These are phyloP conservation scores for Carpinus viminea DNA, from an alignment of 306 rosid genomes.

Conservation along the genomic window DNA sequence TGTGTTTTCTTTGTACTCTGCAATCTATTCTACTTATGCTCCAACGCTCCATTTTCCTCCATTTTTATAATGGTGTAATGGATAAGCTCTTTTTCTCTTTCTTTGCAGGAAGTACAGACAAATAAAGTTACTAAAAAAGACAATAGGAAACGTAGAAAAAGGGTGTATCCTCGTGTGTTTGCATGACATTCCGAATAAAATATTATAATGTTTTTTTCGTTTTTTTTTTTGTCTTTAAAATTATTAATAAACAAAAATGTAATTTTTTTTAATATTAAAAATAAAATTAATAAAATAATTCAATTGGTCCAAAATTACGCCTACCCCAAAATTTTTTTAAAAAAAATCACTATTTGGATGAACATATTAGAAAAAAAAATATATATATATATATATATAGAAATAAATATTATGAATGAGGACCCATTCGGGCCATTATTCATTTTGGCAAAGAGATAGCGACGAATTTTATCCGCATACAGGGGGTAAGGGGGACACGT, in stretches of 20 bases:
- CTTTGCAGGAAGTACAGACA: conserved; percentile 32
- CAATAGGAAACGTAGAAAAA: not conserved
- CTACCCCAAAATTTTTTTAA: too few species aligned
- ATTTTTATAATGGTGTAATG: conserved; percentile 36
- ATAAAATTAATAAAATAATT: too few species aligned
- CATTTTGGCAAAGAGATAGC: conserved; percentile 9
- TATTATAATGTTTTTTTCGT: too few species aligned
- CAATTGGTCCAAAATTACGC: too few species aligned
- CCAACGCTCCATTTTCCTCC: not conserved
- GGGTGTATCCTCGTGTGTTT: conserved; percentile 27
- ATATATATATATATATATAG: too few species aligned
- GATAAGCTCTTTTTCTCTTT: conserved; percentile 32
- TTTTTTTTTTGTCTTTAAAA: too few species aligned
- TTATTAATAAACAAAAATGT: too few species aligned
- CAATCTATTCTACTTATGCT: not conserved
- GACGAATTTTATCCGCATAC: conserved; percentile 30
- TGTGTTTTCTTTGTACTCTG: not conserved
- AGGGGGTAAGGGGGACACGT: conserved; percentile 25
- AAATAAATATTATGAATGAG: too few species aligned
- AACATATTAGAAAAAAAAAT: too few species aligned
- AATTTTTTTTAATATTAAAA: too few species aligned
- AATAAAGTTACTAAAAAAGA: conserved; percentile 3
- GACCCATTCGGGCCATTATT: too few species aligned
- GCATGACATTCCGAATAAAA: conserved; percentile 6
- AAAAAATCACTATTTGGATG: too few species aligned